Conservation (phyloP, 306 rosid genomes). For the Mimosa bimucronata region DNA sequence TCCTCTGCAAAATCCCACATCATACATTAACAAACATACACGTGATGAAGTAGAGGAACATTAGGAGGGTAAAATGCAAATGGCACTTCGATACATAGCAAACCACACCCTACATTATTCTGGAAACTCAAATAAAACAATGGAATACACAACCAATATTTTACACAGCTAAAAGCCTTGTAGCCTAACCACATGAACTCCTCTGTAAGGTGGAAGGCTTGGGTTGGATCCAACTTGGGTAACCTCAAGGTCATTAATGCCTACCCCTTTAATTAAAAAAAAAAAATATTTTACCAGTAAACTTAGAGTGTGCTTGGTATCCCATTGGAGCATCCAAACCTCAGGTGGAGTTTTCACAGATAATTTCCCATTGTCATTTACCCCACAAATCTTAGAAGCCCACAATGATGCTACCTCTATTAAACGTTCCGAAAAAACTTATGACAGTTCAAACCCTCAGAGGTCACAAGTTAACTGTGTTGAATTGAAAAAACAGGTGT, state of each 20-base stretch:
- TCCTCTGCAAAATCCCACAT: slow-evolving; percentile 62
- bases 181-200: too few relatives aligned
- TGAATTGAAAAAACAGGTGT: background rate
- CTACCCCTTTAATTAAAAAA: too few relatives aligned
- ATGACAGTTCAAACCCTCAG: background rate
- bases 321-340: background rate
- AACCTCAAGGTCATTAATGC: too few relatives aligned
- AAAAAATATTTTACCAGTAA: too few relatives aligned
- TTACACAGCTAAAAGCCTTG: too few relatives aligned
- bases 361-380: background rate
- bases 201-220: too few relatives aligned
- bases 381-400: background rate
- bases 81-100: background rate
- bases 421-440: background rate
- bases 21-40: background rate
- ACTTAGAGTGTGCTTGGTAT: background rate
- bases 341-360: background rate
- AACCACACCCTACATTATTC: background rate
- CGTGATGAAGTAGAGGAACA: background rate
- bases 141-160: background rate
- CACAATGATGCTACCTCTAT: background rate
- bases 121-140: background rate
- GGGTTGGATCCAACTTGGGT: too few relatives aligned
- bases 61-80: background rate
- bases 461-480: background rate